These are phyloP conservation scores for Zangia roseola DNA, from an alignment of 768 basidiomycete genomes.

Conservation along the genomic window DNA sequence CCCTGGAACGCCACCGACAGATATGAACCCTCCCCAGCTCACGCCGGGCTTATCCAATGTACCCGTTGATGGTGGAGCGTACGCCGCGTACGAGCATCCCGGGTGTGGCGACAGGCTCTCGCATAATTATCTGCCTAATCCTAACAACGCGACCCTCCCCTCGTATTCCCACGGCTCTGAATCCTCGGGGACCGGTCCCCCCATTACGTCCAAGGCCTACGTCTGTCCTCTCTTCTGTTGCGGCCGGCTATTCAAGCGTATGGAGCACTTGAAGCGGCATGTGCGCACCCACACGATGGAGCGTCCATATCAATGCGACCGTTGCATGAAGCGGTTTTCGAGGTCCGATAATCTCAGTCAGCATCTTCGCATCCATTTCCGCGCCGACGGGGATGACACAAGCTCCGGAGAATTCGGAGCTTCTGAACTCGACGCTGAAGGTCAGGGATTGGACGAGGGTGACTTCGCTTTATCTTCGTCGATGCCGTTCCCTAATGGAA, in stretches of 20 bases:
- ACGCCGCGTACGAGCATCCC: constrained; percentile 19
- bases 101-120: constrained; percentile 19
- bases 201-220: constrained; percentile 60
- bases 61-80: constrained; percentile 20
- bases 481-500: constrained; percentile 29
- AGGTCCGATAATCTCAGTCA: constrained; percentile 87
- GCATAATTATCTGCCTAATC: constrained; percentile 13
- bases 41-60: constrained; percentile 20
- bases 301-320: constrained; percentile 71
- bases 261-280: constrained; percentile 89
- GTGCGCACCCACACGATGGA: constrained; percentile 89
- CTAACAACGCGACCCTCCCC: constrained; percentile 14
- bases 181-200: constrained; percentile 18
- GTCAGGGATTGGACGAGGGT: constrained; percentile 36
- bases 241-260: constrained; percentile 83
- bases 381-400: constrained; percentile 29
- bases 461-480: constrained; percentile 23
- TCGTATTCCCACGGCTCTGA: constrained; percentile 22
- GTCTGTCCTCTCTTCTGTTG: constrained; percentile 85
- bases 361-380: constrained; percentile 76
- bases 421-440: constrained; percentile 33
- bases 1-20: constrained; percentile 19
- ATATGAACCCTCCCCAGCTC: constrained; percentile 18
- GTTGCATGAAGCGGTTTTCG: constrained; percentile 81
- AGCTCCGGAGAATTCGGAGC: constrained; percentile 26